These are phyloP conservation scores for Mycothermus thermophilus DNA, from an alignment of 495 filamentous ascomycete genomes.

Conservation along the genomic window DNA sequence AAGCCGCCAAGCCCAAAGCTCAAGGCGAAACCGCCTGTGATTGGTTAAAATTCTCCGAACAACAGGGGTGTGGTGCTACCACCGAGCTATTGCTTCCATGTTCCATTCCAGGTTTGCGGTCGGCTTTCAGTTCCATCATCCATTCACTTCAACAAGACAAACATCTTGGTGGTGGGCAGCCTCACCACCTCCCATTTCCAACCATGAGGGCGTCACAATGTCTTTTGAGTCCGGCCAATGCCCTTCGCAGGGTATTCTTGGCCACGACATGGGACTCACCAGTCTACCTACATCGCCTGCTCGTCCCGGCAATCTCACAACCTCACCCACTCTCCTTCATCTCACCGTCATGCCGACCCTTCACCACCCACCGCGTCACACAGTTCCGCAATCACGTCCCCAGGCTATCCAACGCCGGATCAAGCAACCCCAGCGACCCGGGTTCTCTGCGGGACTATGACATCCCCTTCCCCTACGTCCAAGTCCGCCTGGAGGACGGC, in stretches of 20 bases:
- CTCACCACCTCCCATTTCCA: too few species aligned
- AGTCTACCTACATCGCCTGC: constrained; percentile 7
- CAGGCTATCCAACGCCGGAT: too few species aligned
- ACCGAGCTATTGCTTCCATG: too few species aligned
- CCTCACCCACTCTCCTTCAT: not conserved
- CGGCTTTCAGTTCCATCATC: not conserved
- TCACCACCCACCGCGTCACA: not conserved
- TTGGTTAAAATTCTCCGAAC: constrained; percentile 10
- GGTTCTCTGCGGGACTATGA: constrained; percentile 39
- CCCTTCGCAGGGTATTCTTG: constrained; percentile 28
- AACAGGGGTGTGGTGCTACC: not conserved
- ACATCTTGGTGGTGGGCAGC: too few species aligned
- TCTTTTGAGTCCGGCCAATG: constrained; percentile 25
- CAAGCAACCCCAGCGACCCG: too few species aligned
- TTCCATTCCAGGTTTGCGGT: too few species aligned
- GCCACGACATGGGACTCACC: constrained; percentile 1
- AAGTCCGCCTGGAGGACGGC: constrained; percentile 39
- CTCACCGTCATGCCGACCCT: constrained; percentile 1
- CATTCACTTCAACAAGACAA: too few species aligned
- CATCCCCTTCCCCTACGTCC: constrained; percentile 40
- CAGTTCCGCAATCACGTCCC: too few species aligned
- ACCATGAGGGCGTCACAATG: constrained; percentile 24
- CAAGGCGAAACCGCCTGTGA: not conserved
- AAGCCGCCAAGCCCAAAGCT: not conserved
- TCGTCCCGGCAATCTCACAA: constrained; percentile 5